These are phyloP conservation scores for Fusarium sp. DNA, from an alignment of 2,329 filamentous ascomycete species.

Conservation along the genomic window DNA sequence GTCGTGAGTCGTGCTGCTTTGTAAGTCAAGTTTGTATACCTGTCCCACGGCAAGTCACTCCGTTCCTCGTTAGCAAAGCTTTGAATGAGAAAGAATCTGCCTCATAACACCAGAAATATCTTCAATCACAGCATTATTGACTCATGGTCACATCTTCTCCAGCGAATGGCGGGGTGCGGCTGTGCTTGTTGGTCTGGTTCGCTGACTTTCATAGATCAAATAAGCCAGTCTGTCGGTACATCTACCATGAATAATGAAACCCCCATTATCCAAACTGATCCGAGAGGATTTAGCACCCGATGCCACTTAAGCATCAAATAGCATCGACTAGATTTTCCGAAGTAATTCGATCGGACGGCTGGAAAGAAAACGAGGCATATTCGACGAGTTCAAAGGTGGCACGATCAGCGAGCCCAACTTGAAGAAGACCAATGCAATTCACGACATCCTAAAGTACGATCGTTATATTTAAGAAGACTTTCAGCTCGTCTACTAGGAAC, in stretches of 20 bases:
- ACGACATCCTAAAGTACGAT: background rate
- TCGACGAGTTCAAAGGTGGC: background rate
- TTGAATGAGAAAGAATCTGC: no score
- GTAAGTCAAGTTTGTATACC: background rate
- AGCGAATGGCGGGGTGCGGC: no score
- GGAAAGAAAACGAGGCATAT: background rate
- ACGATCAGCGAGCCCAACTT: background rate
- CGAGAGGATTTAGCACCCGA: no score
- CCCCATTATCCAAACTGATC: rapidly evolving
- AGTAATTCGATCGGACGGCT: background rate
- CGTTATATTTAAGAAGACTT: no score
- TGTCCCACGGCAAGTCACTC: background rate
- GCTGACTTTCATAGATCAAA: background rate
- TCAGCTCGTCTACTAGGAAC: background rate
- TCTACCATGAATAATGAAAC: background rate
- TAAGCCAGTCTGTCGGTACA: background rate
- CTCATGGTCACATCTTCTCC: rapidly evolving
- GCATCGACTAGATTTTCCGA: background rate
- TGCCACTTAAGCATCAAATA: no score
- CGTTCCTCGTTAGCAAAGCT: background rate
- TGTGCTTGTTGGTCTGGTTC: background rate
- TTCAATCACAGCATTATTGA: background rate
- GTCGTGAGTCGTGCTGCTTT: background rate
- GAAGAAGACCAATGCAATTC: no score
- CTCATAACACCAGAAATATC: background rate